Percentiles rank a stretch among this genome's conserved stretches.
These are phyloP conservation scores for Mucor indicus DNA, from an alignment of 371 early-diverging fungal genomes.

Conservation along the genomic window DNA sequence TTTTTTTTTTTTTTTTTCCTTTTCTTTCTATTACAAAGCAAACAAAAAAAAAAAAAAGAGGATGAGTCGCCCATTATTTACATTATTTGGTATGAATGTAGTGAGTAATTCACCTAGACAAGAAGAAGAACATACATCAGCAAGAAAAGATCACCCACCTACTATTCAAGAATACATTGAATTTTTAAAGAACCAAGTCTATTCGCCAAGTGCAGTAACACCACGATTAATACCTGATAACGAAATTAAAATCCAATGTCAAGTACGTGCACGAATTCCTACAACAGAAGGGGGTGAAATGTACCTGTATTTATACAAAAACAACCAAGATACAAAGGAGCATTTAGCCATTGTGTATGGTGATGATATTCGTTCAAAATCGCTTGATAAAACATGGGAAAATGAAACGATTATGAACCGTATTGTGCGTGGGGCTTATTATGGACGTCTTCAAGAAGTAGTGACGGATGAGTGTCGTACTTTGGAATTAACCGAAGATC, in stretches of 20 bases:
- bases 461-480: conserved; percentile 41
- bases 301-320: conserved; percentile 83
- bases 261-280: conserved; percentile 86
- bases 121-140: conserved; percentile 4
- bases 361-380: conserved; percentile 65
- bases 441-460: conserved; percentile 55
- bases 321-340: conserved; percentile 82
- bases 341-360: conserved; percentile 94
- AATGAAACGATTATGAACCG: conserved; percentile 80
- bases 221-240: conserved; percentile 27
- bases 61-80: conserved; percentile 36
- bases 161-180: conserved; percentile 45
- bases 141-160: conserved; percentile 21
- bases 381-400: conserved; percentile 62
- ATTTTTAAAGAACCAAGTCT: conserved; percentile 45
- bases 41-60: not conserved
- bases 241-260: conserved; percentile 54
- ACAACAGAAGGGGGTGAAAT: conserved; percentile 80
- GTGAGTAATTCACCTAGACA: conserved; percentile 22
- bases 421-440: conserved; percentile 74
- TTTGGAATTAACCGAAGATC: conserved; percentile 32
- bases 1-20: not conserved
- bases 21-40: not conserved
- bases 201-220: conserved; percentile 43
- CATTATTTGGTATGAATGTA: conserved; percentile 52